These are phyloP conservation scores for Pythium grandisporangium DNA, from an alignment of 352 stramenopile species.

Conservation along the genomic window DNA sequence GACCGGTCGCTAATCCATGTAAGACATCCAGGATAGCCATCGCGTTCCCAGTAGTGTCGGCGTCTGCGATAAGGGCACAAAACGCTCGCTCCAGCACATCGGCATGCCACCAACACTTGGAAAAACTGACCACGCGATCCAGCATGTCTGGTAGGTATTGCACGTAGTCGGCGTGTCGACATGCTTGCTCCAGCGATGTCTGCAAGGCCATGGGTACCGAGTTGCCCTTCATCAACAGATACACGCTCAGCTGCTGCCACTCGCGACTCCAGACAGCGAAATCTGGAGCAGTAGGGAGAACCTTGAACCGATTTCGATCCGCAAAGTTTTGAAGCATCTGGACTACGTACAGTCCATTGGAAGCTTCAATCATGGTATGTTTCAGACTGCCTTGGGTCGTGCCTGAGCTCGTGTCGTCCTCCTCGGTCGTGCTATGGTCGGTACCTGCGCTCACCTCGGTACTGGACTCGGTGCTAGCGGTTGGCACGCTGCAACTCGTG, in stretches of 20 bases:
- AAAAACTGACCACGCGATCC: slow-evolving; percentile 20
- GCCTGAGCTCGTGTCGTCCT: background rate
- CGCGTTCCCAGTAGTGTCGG: slow-evolving; percentile 2
- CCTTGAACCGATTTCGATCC: slow-evolving; percentile 17
- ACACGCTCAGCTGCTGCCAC: slow-evolving; percentile 45
- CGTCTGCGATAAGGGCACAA: slow-evolving; percentile 4
- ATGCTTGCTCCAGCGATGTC: slow-evolving; percentile 30
- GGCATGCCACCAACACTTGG: slow-evolving; percentile 45
- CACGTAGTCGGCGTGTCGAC: slow-evolving; percentile 32
- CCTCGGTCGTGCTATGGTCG: too few species aligned
- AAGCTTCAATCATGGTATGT: too few species aligned
- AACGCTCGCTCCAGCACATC: slow-evolving; percentile 21
- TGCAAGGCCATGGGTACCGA: slow-evolving; percentile 12
- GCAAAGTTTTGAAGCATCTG: slow-evolving; percentile 35
- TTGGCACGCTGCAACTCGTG: too few species aligned
- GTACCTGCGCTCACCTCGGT: too few species aligned
- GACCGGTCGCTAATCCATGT: slow-evolving; percentile 12
- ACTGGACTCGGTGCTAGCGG: too few species aligned
- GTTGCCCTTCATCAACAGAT: slow-evolving; percentile 14
- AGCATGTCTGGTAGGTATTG: slow-evolving; percentile 16
- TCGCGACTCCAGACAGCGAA: slow-evolving; percentile 37
- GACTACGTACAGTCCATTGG: too few species aligned
- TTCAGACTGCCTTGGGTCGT: background rate
- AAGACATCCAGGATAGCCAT: slow-evolving; percentile 22
- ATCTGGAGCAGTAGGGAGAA: background rate